A percentile compares a stretch with the other conserved stretches of the same genome.
These are phyloP conservation scores for Acacia confusa DNA, from an alignment of 306 rosid species.

Conservation along the genomic window DNA sequence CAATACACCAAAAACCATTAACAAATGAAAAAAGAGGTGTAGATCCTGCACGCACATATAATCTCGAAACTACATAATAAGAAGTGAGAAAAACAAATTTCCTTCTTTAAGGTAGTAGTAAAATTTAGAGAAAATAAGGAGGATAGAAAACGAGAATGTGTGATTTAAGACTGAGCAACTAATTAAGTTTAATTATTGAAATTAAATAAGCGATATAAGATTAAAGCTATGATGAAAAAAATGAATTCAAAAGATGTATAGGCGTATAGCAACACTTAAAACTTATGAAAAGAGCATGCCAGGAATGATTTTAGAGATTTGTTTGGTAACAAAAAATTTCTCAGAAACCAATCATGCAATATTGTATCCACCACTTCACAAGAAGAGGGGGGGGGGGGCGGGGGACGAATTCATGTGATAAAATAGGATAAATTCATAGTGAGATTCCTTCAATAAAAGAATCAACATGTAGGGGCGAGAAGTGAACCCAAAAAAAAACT, in stretches of 20 bases:
- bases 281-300: not conserved
- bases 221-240: not conserved
- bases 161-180: conserved; percentile 5
- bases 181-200: not conserved
- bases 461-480: not conserved
- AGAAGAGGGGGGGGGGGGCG: not conserved
- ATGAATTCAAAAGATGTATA: not conserved
- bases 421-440: not conserved
- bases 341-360: not conserved
- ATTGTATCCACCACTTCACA: not conserved
- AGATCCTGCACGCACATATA: too few species aligned
- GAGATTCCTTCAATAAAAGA: conserved; percentile 3
- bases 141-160: not conserved
- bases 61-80: too few species aligned
- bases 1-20: too few species aligned
- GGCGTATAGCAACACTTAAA: not conserved
- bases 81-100: too few species aligned
- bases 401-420: not conserved
- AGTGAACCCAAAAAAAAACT: not conserved
- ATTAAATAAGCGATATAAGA: not conserved
- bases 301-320: not conserved
- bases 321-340: not conserved
- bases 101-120: too few species aligned
- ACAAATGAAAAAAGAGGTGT: too few species aligned
- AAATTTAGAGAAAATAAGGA: not conserved